Conservation (phyloP, 768 basidiomycete genomes). For the Pleurotus giganteus region DNA sequence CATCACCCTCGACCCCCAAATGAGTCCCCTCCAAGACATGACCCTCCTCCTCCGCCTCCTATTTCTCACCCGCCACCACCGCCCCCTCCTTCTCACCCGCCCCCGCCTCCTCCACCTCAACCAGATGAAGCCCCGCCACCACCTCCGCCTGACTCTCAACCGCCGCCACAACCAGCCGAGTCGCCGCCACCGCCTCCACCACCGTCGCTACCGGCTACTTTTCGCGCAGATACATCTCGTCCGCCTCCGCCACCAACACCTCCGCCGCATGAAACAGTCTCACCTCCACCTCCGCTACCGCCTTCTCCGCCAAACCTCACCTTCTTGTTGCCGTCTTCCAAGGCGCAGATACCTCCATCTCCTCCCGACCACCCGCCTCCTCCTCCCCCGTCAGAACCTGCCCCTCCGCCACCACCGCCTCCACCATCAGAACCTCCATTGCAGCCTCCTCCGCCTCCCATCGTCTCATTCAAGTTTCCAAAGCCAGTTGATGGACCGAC, state of each 20-base stretch:
- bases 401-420: constrained; percentile 34
- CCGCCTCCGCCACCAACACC: constrained; percentile 31
- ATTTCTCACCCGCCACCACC: neutral
- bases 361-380: constrained; percentile 19
- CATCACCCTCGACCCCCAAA: constrained; percentile 1
- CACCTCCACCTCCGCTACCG: constrained; percentile 23
- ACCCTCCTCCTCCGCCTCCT: constrained; percentile 10
- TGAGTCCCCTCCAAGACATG: neutral
- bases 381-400: constrained; percentile 31
- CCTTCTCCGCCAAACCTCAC: constrained; percentile 14
- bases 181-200: constrained; percentile 24
- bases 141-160: constrained; percentile 24
- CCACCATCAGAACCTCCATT: constrained; percentile 22
- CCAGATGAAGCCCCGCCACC: constrained; percentile 23
- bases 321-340: constrained; percentile 20
- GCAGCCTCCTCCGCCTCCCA: constrained; percentile 17
- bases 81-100: neutral
- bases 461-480: constrained; percentile 1
- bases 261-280: constrained; percentile 23
- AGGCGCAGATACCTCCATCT: neutral
- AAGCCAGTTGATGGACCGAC: constrained; percentile 1
- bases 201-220: constrained; percentile 8
- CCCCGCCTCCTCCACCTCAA: constrained; percentile 24
- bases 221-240: too few relatives aligned
- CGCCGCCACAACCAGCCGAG: constrained; percentile 17